Percentiles rank a stretch among this genome's conserved stretches.
These are phyloP conservation scores for Pyrus pyrifolia DNA, from an alignment of 306 rosid genomes.

Conservation along the genomic window DNA sequence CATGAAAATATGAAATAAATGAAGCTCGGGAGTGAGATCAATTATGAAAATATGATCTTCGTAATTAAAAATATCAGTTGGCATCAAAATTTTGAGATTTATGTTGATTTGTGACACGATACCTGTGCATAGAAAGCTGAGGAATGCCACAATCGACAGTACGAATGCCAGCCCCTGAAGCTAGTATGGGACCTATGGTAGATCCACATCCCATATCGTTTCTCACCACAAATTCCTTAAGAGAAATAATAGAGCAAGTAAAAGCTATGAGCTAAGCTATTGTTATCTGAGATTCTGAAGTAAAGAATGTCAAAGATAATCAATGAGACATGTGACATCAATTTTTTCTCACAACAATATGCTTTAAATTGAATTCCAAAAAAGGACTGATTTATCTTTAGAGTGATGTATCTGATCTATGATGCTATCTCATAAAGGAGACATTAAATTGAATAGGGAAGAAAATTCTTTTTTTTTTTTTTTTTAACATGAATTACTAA, in stretches of 20 bases:
- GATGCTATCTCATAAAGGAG: neutral
- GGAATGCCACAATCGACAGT: conserved; percentile 96
- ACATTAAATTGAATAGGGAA: neutral
- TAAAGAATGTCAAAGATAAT: neutral
- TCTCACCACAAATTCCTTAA: conserved; percentile 91
- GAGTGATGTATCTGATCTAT: neutral
- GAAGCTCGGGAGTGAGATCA: neutral
- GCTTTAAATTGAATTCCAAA: neutral
- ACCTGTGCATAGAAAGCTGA: conserved; percentile 99
- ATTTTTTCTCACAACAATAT: neutral
- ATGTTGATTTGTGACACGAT: conserved; percentile 6
- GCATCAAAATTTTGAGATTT: neutral
- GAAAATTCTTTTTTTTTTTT: neutral
- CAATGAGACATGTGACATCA: neutral
- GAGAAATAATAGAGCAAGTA: neutral
- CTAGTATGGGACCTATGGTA: conserved; percentile 95
- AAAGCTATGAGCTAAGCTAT: neutral
- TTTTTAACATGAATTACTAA: neutral
- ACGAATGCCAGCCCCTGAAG: conserved; percentile 90
- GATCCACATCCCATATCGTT: conserved; percentile 99
- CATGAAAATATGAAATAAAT: neutral
- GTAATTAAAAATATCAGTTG: neutral
- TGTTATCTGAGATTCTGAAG: neutral
- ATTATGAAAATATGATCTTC: neutral
- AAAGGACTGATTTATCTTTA: neutral